A percentile compares a stretch with the other conserved stretches of the same genome.
Conservation (phyloP, 345 rosid species). For the Arabis alpina region DNA sequence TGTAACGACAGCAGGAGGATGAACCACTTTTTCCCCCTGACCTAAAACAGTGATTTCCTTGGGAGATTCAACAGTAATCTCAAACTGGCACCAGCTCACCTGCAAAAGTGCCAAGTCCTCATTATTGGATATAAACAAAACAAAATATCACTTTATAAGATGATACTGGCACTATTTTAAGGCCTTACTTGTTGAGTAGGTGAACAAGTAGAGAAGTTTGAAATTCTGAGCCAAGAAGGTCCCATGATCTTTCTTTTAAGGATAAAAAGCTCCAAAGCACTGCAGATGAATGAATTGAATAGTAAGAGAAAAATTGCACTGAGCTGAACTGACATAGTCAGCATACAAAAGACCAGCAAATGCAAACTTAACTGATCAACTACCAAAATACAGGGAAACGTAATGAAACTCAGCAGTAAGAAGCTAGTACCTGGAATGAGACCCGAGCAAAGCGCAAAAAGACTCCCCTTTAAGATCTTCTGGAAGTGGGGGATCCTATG, state of each 20-base stretch:
- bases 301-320: conserved; percentile 1
- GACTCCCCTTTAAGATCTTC: conserved; percentile 82
- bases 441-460: conserved; percentile 80
- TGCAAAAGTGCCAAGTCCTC: conserved; percentile 44
- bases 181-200: conserved; percentile 75
- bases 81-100: conserved; percentile 99
- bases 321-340: conserved; percentile 2
- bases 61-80: conserved; percentile 69
- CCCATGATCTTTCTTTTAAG: conserved; percentile 89
- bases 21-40: conserved; percentile 54
- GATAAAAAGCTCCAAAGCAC: conserved; percentile 96
- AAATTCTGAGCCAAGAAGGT: conserved; percentile 90
- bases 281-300: conserved; percentile 47
- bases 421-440: conserved; percentile 72
- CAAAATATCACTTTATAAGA: conserved; percentile 22
- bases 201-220: conserved; percentile 69
- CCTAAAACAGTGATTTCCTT: conserved; percentile 62
- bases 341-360: conserved; percentile 14
- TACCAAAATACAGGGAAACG: conserved; percentile 28
- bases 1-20: conserved; percentile 86
- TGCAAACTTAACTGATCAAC: conserved; percentile 29
- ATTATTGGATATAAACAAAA: conserved; percentile 31
- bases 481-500: conserved; percentile 90
- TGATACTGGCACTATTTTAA: conserved; percentile 19
- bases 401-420: conserved; percentile 30